Evolutionary conservation across 371 early-diverging fungal species (phyloP), one percentile per base, ranked within the genome.

Genomic region (Neoconidiobolus thromboides): DNA sequence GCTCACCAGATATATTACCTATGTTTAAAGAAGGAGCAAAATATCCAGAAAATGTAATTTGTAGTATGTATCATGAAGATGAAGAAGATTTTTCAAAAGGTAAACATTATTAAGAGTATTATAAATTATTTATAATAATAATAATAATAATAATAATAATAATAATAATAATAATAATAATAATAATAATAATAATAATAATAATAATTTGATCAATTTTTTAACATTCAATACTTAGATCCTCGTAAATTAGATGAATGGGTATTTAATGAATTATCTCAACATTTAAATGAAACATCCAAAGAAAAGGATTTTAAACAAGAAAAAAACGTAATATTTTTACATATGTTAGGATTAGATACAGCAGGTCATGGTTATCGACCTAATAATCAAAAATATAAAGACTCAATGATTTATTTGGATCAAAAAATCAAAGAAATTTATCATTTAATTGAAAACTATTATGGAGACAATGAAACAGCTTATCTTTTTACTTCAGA

Each of bases 1-100:
- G 96, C 9, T 89, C 91, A 40, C 96, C 94, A 5, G 96, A 94
- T 71, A 96, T 96, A 62, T 69, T 94, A 48, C 93, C 90, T 15
- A 93, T 94, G 93, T 96, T 93, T 76, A 80, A 86, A 36, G 78
- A 86, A 2, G 94, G 94, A 43, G 91, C 96, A 3, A 77, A 83
- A 1, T 85, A 91, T 63, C 77, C 80, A 2, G 65, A 68, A 44
- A 73, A 73, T 40, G 79, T 95, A 4, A 87, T 91, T 36, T 91
- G 83, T 3, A 83, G 81, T 68, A 93, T 92, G 92, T 96, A 93
- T 66, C 73, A 81, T 9, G 75, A 79, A 12, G 91, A 92, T 63
- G 76, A 73, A 60, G 94, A 93, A 66, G 91, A 96, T 67, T 96
- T 92, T 70, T 77, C 86, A 15, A 73, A 82, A 67, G 85, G 83